Evolutionary conservation across 2,329 filamentous ascomycete genomes (phyloP).

Genomic region (Colletotrichum lindemuthianum): DNA sequence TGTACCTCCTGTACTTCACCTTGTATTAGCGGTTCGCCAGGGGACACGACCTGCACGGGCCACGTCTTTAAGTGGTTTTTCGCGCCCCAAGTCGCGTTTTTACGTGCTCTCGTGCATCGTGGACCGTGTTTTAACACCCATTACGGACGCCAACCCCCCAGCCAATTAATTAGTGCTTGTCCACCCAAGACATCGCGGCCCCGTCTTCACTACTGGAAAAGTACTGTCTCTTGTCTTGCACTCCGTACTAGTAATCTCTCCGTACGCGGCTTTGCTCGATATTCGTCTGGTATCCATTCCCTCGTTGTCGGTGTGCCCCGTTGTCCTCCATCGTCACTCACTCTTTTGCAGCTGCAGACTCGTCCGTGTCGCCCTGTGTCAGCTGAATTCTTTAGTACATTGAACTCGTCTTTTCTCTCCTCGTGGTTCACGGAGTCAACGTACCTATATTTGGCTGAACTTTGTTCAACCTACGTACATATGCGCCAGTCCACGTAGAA

Average conservation of each 20-base stretch:
- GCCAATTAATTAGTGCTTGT: slow-evolving; percentile 29
- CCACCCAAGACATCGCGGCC: slow-evolving; percentile 18
- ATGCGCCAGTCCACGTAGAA: slow-evolving; percentile 26
- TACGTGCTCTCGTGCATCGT: slow-evolving; percentile 39
- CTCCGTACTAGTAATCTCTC: slow-evolving; percentile 13
- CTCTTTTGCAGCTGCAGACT: slow-evolving; percentile 7
- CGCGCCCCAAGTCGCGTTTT: slow-evolving; percentile 37
- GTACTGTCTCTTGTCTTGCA: slow-evolving; percentile 12
- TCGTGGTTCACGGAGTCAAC: neutral
- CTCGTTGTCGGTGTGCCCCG: slow-evolving; percentile 23
- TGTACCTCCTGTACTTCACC: no score
- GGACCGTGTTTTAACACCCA: slow-evolving; percentile 34
- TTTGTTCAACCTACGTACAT: slow-evolving; percentile 11
- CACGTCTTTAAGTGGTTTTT: slow-evolving; percentile 35
- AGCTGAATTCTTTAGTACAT: neutral
- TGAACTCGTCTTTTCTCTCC: slow-evolving; percentile 6
- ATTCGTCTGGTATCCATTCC: slow-evolving; percentile 19
- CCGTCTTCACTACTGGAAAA: slow-evolving; percentile 17
- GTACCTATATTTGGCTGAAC: neutral
- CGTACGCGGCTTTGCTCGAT: slow-evolving; percentile 22
- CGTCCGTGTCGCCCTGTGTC: no score
- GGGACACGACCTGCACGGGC: slow-evolving; percentile 38
- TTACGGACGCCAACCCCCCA: slow-evolving; percentile 9
- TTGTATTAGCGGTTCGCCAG: slow-evolving; percentile 7
- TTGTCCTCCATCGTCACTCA: slow-evolving; percentile 11